These are phyloP conservation scores for Myxozyma neglecta DNA, from an alignment of 805 yeast species.

Conservation along the genomic window DNA sequence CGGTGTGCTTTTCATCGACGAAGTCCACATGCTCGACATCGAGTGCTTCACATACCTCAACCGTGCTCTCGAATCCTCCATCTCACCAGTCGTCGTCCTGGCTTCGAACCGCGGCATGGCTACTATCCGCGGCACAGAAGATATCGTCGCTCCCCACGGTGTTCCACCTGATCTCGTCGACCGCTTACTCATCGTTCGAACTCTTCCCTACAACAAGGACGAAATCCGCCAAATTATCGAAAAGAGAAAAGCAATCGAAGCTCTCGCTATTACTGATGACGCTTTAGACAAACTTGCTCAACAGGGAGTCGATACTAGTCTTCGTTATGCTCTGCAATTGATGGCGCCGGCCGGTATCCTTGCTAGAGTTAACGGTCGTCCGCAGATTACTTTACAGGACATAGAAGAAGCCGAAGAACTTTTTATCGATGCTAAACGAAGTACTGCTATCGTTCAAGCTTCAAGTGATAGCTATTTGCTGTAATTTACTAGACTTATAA, in stretches of 20 bases:
- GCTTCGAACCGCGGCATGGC: constrained; percentile 96
- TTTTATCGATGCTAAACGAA: constrained; percentile 85
- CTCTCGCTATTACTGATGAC: constrained; percentile 59
- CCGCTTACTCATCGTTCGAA: constrained; percentile 85
- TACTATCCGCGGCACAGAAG: constrained; percentile 84
- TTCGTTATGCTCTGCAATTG: constrained; percentile 89
- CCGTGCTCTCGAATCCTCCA: constrained; percentile 85
- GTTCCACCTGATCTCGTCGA: constrained; percentile 94
- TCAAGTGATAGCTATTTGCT: constrained; percentile 67
- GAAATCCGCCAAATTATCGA: constrained; percentile 81
- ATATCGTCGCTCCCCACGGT: constrained; percentile 88
- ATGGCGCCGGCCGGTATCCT: constrained; percentile 87
- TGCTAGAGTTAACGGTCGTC: constrained; percentile 69
- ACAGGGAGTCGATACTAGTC: constrained; percentile 73
- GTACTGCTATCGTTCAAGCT: constrained; percentile 75
- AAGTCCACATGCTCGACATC: constrained; percentile 96
- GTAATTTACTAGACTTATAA: not conserved
- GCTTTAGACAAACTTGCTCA: constrained; percentile 74
- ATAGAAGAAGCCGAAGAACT: constrained; percentile 78
- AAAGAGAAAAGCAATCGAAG: constrained; percentile 79
- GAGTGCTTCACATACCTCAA: constrained; percentile 95
- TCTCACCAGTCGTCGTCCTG: constrained; percentile 91
- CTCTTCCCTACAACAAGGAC: constrained; percentile 79
- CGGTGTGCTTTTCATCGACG: constrained; percentile 96
- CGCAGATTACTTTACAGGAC: constrained; percentile 63